Conservation (phyloP, 352 stramenopile species). For the Phytopythium mirpurense region DNA sequence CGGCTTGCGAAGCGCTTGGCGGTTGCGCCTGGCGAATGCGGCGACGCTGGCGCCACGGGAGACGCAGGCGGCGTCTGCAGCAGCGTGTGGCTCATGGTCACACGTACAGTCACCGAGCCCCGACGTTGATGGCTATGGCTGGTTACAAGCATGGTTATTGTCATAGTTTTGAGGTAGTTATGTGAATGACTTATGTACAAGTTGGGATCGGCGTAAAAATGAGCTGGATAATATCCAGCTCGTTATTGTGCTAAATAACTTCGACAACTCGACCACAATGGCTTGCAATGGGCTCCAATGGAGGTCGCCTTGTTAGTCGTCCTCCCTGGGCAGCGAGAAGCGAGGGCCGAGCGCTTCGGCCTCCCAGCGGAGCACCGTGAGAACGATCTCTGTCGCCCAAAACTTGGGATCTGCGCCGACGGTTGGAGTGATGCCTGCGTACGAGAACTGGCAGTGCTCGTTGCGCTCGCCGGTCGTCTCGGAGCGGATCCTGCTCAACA, state of each 20-base stretch:
- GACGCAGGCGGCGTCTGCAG: neutral
- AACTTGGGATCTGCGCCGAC: slow-evolving; percentile 1
- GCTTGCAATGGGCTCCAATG: too few relatives aligned
- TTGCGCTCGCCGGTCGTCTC: neutral
- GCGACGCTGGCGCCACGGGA: neutral
- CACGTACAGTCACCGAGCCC: too few relatives aligned
- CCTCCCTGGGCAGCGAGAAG: slow-evolving; percentile 8
- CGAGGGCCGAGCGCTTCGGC: neutral
- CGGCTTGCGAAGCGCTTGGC: neutral
- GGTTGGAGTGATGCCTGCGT: slow-evolving; percentile 2
- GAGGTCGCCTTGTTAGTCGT: too few relatives aligned
- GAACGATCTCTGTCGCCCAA: slow-evolving; percentile 1
- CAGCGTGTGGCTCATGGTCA: too few relatives aligned
- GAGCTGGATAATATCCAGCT: too few relatives aligned
- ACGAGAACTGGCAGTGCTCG: slow-evolving; percentile 2
- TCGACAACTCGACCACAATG: too few relatives aligned
- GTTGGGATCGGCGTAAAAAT: too few relatives aligned
- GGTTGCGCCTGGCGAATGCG: neutral
- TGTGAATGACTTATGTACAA: too few relatives aligned
- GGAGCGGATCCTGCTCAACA: slow-evolving; percentile 4
- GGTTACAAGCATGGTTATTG: too few relatives aligned
- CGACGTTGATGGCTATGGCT: too few relatives aligned
- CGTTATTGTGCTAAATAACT: too few relatives aligned
- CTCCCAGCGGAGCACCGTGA: slow-evolving; percentile 5
- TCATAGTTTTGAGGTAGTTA: too few relatives aligned